Evolutionary conservation across 2,329 filamentous ascomycete genomes (phyloP).

Genomic region (Hypoxylon sp.): DNA sequence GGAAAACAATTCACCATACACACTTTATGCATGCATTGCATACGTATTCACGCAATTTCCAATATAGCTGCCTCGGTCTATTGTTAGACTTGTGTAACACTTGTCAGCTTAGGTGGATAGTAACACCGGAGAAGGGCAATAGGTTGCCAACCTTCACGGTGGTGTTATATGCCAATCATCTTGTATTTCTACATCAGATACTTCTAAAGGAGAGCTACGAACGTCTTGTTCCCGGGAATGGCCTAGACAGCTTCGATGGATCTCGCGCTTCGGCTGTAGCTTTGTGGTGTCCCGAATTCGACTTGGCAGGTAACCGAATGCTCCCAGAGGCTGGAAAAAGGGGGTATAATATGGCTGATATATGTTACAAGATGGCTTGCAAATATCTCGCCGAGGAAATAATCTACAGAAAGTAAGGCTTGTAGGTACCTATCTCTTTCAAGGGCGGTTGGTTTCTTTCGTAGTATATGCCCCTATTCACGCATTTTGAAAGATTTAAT

Average conservation of each 20-base stretch:
- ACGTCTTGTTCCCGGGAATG: conserved; percentile 15
- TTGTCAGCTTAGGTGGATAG: conserved; percentile 25
- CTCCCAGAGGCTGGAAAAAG: conserved; percentile 10
- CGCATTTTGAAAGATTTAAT: neutral
- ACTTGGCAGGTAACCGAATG: conserved; percentile 14
- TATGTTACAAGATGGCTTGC: conserved; percentile 26
- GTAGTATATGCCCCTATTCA: conserved; percentile 3
- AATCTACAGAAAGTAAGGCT: conserved; percentile 9
- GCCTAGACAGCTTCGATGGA: conserved; percentile 5
- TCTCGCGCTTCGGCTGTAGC: conserved; percentile 11
- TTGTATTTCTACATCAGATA: conserved; percentile 11
- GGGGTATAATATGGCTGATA: conserved; percentile 40
- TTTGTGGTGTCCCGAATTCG: conserved; percentile 7
- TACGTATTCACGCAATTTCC: conserved; percentile 10
- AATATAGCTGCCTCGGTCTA: conserved; percentile 4
- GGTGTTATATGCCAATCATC: neutral
- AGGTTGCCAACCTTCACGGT: conserved; percentile 4
- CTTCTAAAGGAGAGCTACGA: neutral
- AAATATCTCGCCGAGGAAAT: conserved; percentile 26
- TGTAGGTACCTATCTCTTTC: neutral
- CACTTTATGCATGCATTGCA: conserved; percentile 3
- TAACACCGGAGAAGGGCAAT: conserved; percentile 18
- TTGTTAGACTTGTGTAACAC: conserved; percentile 12
- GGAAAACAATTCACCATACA: conserved; percentile 17
- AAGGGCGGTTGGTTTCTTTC: conserved; percentile 6